These are phyloP conservation scores for Calocybe cyanea DNA, from an alignment of 768 basidiomycete genomes.

Conservation along the genomic window DNA sequence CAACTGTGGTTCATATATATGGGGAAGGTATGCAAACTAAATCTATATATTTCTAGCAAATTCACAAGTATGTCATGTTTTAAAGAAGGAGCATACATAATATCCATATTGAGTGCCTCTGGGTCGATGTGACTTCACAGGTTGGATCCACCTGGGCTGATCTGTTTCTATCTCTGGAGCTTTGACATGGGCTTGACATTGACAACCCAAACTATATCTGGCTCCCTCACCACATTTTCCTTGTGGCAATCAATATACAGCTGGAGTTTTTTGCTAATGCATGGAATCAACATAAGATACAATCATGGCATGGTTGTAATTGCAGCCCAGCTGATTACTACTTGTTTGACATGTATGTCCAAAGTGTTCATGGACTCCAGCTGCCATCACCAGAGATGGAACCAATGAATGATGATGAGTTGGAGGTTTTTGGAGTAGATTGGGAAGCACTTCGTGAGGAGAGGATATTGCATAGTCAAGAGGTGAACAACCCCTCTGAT, in stretches of 20 bases:
- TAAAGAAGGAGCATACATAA: not conserved
- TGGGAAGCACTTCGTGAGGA: conserved; percentile 1
- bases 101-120: conserved; percentile 33
- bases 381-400: not conserved
- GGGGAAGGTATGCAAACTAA: conserved; percentile 23
- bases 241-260: conserved; percentile 19
- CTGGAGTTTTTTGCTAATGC: conserved; percentile 1
- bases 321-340: conserved; percentile 2
- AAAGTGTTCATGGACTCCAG: not conserved
- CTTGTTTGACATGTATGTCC: conserved; percentile 1
- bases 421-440: conserved; percentile 2
- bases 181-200: too few species aligned
- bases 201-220: conserved; percentile 6
- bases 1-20: conserved; percentile 29
- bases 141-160: conserved; percentile 29
- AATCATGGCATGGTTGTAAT: conserved; percentile 3
- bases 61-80: not conserved
- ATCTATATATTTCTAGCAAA: conserved; percentile 9
- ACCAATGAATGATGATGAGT: not conserved
- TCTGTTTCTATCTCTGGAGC: conserved; percentile 28
- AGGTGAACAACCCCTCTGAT: not conserved
- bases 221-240: conserved; percentile 29
- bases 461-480: not conserved
- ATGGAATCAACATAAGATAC: conserved; percentile 7
- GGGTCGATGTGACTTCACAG: too few species aligned